phyloP scores from a whole-genome alignment of 73 alveolate genomes.

The Tetrahymena borealis region DNA sequence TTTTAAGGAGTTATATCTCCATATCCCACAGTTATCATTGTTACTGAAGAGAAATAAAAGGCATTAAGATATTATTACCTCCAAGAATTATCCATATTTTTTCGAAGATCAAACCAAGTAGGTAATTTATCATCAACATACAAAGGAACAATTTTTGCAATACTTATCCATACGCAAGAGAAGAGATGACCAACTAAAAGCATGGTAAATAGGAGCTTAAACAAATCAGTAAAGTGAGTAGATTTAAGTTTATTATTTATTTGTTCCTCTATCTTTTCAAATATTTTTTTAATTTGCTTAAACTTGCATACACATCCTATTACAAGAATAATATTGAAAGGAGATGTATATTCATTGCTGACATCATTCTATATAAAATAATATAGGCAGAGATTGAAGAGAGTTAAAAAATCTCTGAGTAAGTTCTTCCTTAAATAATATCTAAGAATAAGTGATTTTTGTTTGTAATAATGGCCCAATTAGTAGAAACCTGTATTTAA shows the following conservation, averaged over 20 bases:
- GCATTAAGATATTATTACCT: conserved; percentile 42
- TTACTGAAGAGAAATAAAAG: conserved; percentile 82
- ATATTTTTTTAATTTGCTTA: background rate
- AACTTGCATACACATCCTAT: background rate
- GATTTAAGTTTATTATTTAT: background rate
- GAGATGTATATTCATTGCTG: background rate
- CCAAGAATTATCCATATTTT: background rate
- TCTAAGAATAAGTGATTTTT: background rate
- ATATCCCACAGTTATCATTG: conserved; percentile 91
- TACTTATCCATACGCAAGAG: background rate
- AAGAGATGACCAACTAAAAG: background rate
- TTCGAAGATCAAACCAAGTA: background rate
- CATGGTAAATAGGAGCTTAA: background rate
- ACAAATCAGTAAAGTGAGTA: background rate
- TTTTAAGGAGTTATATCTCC: conserved; percentile 79
- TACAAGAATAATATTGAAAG: background rate
- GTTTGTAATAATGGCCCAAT: background rate
- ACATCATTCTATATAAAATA: background rate
- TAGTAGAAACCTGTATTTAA: background rate
- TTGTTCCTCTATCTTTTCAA: background rate
- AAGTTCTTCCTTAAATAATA: background rate
- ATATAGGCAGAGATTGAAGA: background rate
- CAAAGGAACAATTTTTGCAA: background rate
- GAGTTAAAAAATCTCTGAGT: background rate
- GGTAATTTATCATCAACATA: background rate